phyloP scores from a whole-genome alignment of 257 asterid genomes.

The Apocynum venetum region DNA sequence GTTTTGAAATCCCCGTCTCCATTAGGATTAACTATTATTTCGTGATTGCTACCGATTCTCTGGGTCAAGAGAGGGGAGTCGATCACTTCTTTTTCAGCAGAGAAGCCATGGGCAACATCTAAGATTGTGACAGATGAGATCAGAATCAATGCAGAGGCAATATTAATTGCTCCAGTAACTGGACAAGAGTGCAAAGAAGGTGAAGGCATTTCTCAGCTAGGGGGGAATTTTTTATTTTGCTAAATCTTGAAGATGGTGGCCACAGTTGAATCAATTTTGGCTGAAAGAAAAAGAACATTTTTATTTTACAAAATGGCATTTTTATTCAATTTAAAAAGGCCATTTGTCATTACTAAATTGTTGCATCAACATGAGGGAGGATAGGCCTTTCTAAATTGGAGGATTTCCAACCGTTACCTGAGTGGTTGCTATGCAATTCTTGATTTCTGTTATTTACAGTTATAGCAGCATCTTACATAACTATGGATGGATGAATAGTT shows the following conservation, averaged over 20 bases:
- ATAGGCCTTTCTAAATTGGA: slow-evolving; percentile 17
- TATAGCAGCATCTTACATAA: neutral
- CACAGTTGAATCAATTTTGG: neutral
- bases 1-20: slow-evolving; percentile 70
- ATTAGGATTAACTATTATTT: slow-evolving; percentile 45
- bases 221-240: neutral
- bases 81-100: slow-evolving; percentile 27
- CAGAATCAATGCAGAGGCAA: slow-evolving; percentile 22
- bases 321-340: neutral
- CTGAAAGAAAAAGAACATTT: no score
- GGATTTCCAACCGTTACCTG: slow-evolving; percentile 18
- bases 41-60: slow-evolving; percentile 32
- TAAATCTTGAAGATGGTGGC: no score
- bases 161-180: slow-evolving; percentile 6
- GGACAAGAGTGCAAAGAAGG: slow-evolving; percentile 9
- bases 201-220: slow-evolving; percentile 23
- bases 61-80: slow-evolving; percentile 49
- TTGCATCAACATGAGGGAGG: slow-evolving; percentile 1
- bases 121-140: slow-evolving; percentile 19
- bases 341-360: neutral
- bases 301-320: neutral
- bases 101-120: slow-evolving; percentile 36
- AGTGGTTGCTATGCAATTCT: slow-evolving; percentile 14
- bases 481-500: neutral
- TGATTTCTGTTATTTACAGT: slow-evolving; percentile 3